Evolutionary conservation across 352 stramenopile species (phyloP).

Genomic region (Peronospora tabacina): DNA sequence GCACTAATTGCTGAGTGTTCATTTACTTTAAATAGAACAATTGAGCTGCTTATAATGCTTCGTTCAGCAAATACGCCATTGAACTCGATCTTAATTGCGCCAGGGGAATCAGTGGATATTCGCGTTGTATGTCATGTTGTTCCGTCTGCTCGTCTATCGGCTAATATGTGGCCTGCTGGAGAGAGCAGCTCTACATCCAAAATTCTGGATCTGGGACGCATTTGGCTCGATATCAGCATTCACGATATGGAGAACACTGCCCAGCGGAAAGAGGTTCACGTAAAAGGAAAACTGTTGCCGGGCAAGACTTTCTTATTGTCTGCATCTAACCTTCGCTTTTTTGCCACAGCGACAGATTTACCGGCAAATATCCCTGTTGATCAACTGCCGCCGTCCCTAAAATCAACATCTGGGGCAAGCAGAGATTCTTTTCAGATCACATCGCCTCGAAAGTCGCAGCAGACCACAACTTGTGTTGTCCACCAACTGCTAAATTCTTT

Average conservation of each 20-base stretch:
- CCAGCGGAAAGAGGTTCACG: constrained; percentile 55
- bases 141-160: constrained; percentile 48
- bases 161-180: constrained; percentile 33
- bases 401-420: constrained; percentile 33
- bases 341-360: constrained; percentile 55
- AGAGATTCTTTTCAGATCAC: constrained; percentile 30
- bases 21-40: constrained; percentile 31
- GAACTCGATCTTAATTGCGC: constrained; percentile 50
- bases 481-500: constrained; percentile 59
- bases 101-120: constrained; percentile 79
- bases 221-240: constrained; percentile 62
- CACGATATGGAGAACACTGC: constrained; percentile 55
- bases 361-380: constrained; percentile 39
- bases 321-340: constrained; percentile 71
- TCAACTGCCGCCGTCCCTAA: constrained; percentile 35
- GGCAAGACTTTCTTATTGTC: constrained; percentile 80
- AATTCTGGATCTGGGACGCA: constrained; percentile 52
- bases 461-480: constrained; percentile 25
- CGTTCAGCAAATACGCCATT: constrained; percentile 77
- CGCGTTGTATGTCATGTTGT: constrained; percentile 73
- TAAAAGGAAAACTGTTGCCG: constrained; percentile 70
- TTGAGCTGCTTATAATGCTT: constrained; percentile 71
- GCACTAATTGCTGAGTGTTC: constrained; percentile 1
- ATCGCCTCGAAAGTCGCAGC: constrained; percentile 16
- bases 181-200: constrained; percentile 33